Conservation (phyloP, 352 stramenopile species). For the Pythium pectinolyticum region DNA sequence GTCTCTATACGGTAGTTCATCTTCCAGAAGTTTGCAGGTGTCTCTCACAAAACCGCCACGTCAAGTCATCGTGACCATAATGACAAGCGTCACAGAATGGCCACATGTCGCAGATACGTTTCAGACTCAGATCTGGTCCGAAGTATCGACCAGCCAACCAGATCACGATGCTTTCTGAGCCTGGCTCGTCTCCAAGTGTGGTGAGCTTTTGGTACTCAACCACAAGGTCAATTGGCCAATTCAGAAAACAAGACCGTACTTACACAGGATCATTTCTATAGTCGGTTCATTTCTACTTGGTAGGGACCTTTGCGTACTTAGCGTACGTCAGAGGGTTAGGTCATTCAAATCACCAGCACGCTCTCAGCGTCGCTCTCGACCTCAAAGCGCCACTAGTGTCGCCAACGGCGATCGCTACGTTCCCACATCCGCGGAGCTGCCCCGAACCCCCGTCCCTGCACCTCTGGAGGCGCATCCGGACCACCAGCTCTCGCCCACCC, state of each 20-base stretch:
- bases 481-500: background rate
- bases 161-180: background rate
- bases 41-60: no score
- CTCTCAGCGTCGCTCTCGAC: background rate
- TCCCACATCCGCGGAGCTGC: background rate
- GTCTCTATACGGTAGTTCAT: no score
- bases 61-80: no score
- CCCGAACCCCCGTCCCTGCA: background rate
- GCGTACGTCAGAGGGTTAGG: background rate
- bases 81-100: no score
- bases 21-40: no score
- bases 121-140: background rate
- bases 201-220: no score
- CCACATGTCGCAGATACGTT: background rate
- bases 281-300: background rate
- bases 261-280: slow-evolving; percentile 2
- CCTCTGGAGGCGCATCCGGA: background rate
- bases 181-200: background rate
- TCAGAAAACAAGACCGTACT: background rate
- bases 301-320: background rate
- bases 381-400: background rate
- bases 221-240: no score
- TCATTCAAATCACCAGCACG: background rate
- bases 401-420: background rate
- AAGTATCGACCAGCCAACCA: background rate